Base-by-base conservation (phyloP, 2,329 filamentous ascomycete genomes). In the Colletotrichum trifolii region DNA sequence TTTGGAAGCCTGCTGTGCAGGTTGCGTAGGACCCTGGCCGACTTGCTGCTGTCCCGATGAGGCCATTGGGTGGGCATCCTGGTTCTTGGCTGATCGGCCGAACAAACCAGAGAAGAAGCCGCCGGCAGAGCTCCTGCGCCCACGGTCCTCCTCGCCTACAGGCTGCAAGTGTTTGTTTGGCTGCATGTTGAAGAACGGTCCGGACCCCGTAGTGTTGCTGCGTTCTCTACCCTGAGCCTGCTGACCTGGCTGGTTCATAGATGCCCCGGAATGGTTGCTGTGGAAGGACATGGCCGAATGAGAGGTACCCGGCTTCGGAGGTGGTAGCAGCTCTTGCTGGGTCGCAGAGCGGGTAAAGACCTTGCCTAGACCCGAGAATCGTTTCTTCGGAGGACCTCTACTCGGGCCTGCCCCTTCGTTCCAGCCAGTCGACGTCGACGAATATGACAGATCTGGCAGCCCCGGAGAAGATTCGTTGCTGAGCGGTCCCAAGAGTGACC, bases 361-460 rank as follows among this genome's bases (percentile, higher is more conserved):
- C 15, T 68, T 74, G 47, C 70, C 70, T 33, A 78, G 59, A 15
- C 74, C 78, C 0, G 83, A 84, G 63, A 85, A 81, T 10, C 83
- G 76, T 67, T 82, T 84, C 73, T 82, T 85, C 0, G 73, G 72
- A 15, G 53, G 50, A 1, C 54, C 57, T 15, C 56, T 46, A 17
- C 47, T 8, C 10, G 57, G 45, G 33, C 56, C 46, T 39, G 49
- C 55, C 11, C 54, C 68, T 68, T 55, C 71, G 64, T 55, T 68
- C 55, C 50, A 45, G 13, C 43, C 60, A 17, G 70, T 75, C 11
- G 73, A 69, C 15, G 74, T 76, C 2, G 71, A 70, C 2, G 70
- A 68, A 33, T 72, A 70, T 6, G 73, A 67, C 17, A 71, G 49
- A 65, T 64, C 43, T 53, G 69, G 50, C 40, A 56, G n/a, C 47